phyloP scores from a whole-genome alignment of 2,329 filamentous ascomycete genomes.

The Teratosphaeria nubilosa region DNA sequence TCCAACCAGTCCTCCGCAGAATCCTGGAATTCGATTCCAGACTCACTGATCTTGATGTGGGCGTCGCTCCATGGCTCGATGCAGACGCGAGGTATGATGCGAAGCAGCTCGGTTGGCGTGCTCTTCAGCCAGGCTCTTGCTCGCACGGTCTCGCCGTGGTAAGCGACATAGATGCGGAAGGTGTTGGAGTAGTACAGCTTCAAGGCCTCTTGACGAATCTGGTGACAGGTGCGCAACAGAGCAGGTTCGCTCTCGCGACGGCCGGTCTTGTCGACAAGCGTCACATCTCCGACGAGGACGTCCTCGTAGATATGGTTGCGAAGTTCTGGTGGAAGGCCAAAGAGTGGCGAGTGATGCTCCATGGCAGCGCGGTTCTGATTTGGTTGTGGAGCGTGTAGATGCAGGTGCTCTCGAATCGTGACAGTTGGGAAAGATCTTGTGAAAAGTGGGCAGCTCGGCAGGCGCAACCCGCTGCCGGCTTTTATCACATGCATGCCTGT shows the following conservation, averaged over 20 bases:
- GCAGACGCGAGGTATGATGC: background rate
- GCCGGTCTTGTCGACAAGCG: background rate
- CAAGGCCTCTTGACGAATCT: background rate
- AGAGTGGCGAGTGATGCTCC: background rate
- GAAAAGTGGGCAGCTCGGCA: background rate
- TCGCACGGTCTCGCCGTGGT: background rate
- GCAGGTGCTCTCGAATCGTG: background rate
- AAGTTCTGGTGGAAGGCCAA: background rate
- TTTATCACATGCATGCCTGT: background rate
- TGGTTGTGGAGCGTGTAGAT: background rate
- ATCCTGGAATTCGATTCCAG: background rate
- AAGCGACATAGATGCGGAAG: background rate
- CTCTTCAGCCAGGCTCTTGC: background rate
- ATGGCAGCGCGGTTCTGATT: background rate
- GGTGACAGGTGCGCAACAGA: background rate
- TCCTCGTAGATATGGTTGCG: background rate
- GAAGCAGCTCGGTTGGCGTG: background rate
- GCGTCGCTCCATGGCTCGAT: background rate
- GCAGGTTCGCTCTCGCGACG: too few species aligned
- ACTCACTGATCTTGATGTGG: background rate
- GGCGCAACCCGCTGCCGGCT: background rate
- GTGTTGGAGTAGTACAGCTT: background rate
- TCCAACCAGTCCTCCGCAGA: too few species aligned
- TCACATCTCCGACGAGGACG: background rate
- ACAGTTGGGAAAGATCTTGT: background rate